A percentile compares a stretch with the other conserved stretches of the same genome.
phyloP scores from a whole-genome alignment of 129 eudicot species.

The Helichrysum umbraculigerum region DNA sequence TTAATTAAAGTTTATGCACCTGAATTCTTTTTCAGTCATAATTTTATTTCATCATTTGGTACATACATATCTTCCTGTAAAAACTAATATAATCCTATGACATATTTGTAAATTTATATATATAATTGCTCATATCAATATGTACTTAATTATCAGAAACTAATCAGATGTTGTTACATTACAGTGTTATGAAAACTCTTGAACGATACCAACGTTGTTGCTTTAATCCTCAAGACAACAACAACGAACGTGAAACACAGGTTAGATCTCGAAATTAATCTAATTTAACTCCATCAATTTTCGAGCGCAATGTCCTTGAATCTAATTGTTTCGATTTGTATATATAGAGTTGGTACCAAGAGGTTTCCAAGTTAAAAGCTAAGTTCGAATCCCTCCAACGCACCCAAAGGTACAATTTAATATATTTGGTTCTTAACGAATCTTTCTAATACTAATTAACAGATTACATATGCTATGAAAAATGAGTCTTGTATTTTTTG shows the following conservation, averaged over 20 bases:
- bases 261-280: constrained; percentile 26
- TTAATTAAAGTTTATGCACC: constrained; percentile 22
- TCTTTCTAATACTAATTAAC: background rate
- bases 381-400: constrained; percentile 84
- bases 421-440: background rate
- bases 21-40: background rate
- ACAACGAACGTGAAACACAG: constrained; percentile 73
- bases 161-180: constrained; percentile 11
- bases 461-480: background rate
- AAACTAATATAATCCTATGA: background rate
- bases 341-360: constrained; percentile 82
- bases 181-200: constrained; percentile 70
- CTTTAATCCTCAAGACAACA: constrained; percentile 61
- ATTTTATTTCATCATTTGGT: too few species aligned
- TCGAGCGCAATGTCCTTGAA: background rate
- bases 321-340: background rate
- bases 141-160: background rate
- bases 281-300: background rate
- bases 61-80: too few species aligned
- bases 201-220: constrained; percentile 85
- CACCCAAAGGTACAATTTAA: constrained; percentile 65
- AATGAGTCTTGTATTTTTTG: background rate
- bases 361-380: constrained; percentile 76
- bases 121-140: background rate
- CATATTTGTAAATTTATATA: background rate